phyloP scores from a whole-genome alignment of 164 flowering plant genomes.

The Vitis cinerea region DNA sequence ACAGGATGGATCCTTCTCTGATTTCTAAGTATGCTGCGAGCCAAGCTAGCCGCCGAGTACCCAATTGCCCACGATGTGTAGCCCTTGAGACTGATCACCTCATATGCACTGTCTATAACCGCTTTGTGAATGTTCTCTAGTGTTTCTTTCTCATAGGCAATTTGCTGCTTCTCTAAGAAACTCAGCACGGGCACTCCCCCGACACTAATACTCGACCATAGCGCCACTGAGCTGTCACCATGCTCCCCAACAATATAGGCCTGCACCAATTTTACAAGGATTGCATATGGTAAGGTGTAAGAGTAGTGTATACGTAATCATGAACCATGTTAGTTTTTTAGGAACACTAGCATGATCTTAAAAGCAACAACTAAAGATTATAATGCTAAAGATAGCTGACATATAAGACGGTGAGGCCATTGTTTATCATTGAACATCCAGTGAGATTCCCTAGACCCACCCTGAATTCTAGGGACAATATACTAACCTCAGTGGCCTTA shows the following conservation, averaged over 20 bases:
- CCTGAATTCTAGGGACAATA: too few relatives aligned
- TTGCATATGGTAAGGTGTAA: neutral
- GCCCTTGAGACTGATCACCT: conserved; percentile 74
- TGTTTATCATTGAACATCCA: too few relatives aligned
- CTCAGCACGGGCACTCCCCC: conserved; percentile 78
- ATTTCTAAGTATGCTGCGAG: conserved; percentile 55
- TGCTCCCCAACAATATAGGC: conserved; percentile 85
- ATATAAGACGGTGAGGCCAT: too few relatives aligned
- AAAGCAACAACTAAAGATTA: too few relatives aligned
- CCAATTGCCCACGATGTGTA: conserved; percentile 93
- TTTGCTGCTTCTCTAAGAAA: conserved; percentile 61
- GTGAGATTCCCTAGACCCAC: too few relatives aligned
- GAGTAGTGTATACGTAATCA: too few relatives aligned
- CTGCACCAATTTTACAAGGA: conserved; percentile 20
- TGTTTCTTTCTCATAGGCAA: conserved; percentile 60
- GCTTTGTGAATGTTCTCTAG: conserved; percentile 64
- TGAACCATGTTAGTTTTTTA: too few relatives aligned
- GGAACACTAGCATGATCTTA: too few relatives aligned
- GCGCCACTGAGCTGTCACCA: conserved; percentile 85
- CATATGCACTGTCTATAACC: conserved; percentile 67
- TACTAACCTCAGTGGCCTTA: too few relatives aligned
- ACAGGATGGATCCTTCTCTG: conserved; percentile 78
- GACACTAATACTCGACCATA: conserved; percentile 88
- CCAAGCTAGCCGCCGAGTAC: conserved; percentile 71
- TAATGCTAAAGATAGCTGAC: too few relatives aligned